Base-by-base conservation (phyloP, 2,329 filamentous ascomycete species). In the Cadophora gregata region DNA sequence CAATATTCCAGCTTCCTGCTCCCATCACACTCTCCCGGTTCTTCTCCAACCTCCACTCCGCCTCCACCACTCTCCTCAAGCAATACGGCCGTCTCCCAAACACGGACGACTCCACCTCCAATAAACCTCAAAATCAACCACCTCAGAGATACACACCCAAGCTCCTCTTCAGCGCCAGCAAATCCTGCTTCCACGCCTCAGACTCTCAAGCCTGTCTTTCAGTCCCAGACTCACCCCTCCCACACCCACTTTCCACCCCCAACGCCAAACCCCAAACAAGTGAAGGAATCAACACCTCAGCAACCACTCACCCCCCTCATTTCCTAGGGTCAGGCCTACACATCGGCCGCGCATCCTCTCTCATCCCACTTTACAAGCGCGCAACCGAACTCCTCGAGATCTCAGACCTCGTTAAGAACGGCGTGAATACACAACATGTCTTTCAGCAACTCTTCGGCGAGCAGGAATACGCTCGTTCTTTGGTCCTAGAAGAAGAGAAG, bases 1-100 rank as follows among this genome's bases (percentile, higher is more conserved):
- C 86, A 62, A 80, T 82, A 1, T 85, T 89, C 68, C 87, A 89
- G 75, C 77, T 89, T 4, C 85, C 85, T 0, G 82, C 84, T 8
- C 81, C 85, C 56, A 79, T 88, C 5, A 75, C 87, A 65, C 81
- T 89, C n/a, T 77, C 80, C 63, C 81, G 86, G 42, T 89, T 87
- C 71, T 80, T 84, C 64, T 76, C 77, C 3, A 76, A 84, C 24
- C 70, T 84, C n/a, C 76, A 78, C 21, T 80, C 81, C 64, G 82
- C 81, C 16, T 86, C 87, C 66, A 70, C 74, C 33, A 79, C 80
- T 14, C 73, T 88, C 0, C 64, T 69, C 10, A 21, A 69, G 36
- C 69, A 66, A 55, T 73, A 75, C 56, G 73, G 73, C 8, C 61
- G 19, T 1, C 3, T 56, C 6, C 7, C 38, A n/a, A 38, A 9